Evolutionary conservation across 176 grass and related monocot genomes (phyloP).

Genomic region (Oryza glumipatula): DNA sequence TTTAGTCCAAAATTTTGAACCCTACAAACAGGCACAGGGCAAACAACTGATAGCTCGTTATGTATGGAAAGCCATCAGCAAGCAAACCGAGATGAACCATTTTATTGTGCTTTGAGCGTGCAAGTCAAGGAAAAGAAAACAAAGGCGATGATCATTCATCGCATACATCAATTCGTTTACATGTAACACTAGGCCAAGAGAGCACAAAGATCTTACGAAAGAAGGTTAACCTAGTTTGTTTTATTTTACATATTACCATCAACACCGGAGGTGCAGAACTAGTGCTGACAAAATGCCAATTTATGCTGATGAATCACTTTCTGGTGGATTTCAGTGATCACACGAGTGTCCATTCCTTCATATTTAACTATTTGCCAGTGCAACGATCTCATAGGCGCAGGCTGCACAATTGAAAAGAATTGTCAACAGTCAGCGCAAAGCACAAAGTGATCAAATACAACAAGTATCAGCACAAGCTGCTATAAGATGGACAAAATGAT

Average conservation of each 20-base stretch:
- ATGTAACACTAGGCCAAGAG: not conserved
- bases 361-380: constrained; percentile 9
- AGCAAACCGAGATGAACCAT: not conserved
- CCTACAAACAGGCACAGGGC: not conserved
- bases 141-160: not conserved
- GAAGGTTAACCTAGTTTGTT: constrained; percentile 40
- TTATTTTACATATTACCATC: constrained; percentile 50
- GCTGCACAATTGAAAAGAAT: constrained; percentile 27
- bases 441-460: not conserved
- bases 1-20: too few species aligned
- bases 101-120: not conserved
- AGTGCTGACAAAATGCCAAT: constrained; percentile 23
- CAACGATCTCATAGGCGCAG: constrained; percentile 45
- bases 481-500: not conserved
- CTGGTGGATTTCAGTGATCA: not conserved
- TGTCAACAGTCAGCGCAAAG: not conserved
- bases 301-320: constrained; percentile 30
- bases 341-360: constrained; percentile 1
- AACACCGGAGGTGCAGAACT: not conserved
- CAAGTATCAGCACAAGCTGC: not conserved
- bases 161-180: not conserved
- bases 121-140: not conserved
- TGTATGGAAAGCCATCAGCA: not conserved
- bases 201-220: not conserved
- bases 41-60: not conserved